phyloP scores from a whole-genome alignment of 495 filamentous ascomycete species.

The Penicillium herquei region DNA sequence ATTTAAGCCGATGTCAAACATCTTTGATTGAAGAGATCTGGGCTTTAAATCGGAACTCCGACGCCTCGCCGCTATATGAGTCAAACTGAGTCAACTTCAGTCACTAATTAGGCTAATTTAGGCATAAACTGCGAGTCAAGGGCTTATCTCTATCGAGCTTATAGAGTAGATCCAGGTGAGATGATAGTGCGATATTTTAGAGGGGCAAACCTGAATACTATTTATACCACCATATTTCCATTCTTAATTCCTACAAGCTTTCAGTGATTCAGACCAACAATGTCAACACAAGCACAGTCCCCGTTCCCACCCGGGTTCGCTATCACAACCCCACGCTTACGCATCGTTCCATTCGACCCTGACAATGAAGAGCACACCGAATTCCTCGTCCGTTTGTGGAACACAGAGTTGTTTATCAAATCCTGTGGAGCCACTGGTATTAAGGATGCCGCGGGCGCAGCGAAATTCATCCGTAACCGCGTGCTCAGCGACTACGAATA shows the following conservation, averaged over 20 bases:
- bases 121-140: too few species aligned
- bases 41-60: not conserved
- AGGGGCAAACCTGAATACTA: too few species aligned
- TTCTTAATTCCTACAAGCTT: too few species aligned
- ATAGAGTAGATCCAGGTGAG: not conserved
- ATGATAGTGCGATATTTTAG: not conserved
- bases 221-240: too few species aligned
- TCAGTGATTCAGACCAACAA: not conserved
- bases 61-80: not conserved
- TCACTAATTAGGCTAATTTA: not conserved
- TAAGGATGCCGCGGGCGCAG: conserved; percentile 23
- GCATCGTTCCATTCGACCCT: conserved; percentile 30
- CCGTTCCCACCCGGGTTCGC: conserved; percentile 21
- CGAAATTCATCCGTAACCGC: conserved; percentile 15
- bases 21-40: not conserved
- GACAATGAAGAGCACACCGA: conserved; percentile 26
- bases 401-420: conserved; percentile 29
- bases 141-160: too few species aligned
- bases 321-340: conserved; percentile 33
- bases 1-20: not conserved
- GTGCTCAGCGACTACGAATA: conserved; percentile 25
- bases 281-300: not conserved
- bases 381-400: conserved; percentile 37
- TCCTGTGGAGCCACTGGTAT: conserved; percentile 22
- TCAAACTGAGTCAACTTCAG: not conserved